These are phyloP conservation scores for Nitzschia sp. DNA, from an alignment of 108 stramenopile genomes.

Conservation along the genomic window DNA sequence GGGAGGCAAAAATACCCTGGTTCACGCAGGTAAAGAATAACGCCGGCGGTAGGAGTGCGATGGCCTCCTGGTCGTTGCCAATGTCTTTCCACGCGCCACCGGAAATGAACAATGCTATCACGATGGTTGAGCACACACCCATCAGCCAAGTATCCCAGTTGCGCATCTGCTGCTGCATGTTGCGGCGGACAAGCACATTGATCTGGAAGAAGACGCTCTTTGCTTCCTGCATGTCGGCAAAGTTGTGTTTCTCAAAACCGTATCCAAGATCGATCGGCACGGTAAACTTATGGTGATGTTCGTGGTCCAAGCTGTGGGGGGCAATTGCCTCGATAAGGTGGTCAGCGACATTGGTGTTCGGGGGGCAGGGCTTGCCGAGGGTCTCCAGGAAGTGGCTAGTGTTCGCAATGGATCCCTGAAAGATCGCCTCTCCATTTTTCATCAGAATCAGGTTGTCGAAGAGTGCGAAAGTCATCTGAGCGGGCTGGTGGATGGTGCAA, in stretches of 20 bases:
- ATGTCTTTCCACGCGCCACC: constrained; percentile 7
- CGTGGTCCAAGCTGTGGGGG: neutral
- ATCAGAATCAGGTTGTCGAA: constrained; percentile 70
- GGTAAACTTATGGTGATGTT: constrained; percentile 6
- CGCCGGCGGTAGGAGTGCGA: constrained; percentile 11
- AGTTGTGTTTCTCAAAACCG: constrained; percentile 6
- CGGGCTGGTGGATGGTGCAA: constrained; percentile 83
- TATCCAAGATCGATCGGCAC: constrained; percentile 18
- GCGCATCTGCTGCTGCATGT: constrained; percentile 16
- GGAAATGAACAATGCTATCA: constrained; percentile 12
- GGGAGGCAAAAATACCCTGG: constrained; percentile 13
- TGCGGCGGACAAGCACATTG: constrained; percentile 14
- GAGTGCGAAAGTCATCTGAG: constrained; percentile 49
- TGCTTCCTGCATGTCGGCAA: neutral
- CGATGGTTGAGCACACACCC: constrained; percentile 6
- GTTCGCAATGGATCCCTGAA: constrained; percentile 37
- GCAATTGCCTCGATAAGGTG: constrained; percentile 38
- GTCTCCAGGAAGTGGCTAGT: constrained; percentile 21
- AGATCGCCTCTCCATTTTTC: constrained; percentile 48
- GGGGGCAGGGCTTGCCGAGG: constrained; percentile 57
- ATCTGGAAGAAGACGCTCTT: constrained; percentile 18
- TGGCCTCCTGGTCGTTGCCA: constrained; percentile 19
- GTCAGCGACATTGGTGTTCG: constrained; percentile 68
- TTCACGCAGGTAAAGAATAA: constrained; percentile 17
- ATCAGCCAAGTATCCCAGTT: constrained; percentile 11